Percentiles rank a stretch among this genome's conserved stretches.
Evolutionary conservation across 2,329 filamentous ascomycete genomes (phyloP).

Genomic region (Paecilomyces sp.): DNA sequence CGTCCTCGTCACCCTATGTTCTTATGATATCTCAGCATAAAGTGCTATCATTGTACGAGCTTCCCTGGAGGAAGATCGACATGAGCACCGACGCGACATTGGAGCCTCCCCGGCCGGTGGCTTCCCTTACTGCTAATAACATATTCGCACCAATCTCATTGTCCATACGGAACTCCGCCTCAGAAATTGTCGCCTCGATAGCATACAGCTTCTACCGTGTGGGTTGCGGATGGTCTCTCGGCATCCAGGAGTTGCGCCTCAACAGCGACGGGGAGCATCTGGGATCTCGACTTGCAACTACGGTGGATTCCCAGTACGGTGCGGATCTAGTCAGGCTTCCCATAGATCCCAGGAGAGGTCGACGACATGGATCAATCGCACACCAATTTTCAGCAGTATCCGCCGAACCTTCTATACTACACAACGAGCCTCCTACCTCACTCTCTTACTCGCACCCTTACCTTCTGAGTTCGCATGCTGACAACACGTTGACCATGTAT

Average conservation of each 20-base stretch:
- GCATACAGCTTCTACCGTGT: slow-evolving; percentile 77
- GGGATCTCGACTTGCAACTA: slow-evolving; percentile 31
- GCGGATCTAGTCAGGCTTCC: slow-evolving; percentile 9
- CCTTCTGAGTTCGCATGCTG: slow-evolving; percentile 71
- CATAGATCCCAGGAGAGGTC: slow-evolving; percentile 4
- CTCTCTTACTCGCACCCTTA: slow-evolving; percentile 77
- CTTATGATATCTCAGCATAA: slow-evolving; percentile 71
- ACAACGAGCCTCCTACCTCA: slow-evolving; percentile 49
- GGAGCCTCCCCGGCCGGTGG: slow-evolving; percentile 54
- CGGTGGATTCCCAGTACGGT: slow-evolving; percentile 32
- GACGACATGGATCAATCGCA: slow-evolving; percentile 11
- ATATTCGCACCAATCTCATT: slow-evolving; percentile 71
- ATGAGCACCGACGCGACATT: slow-evolving; percentile 9
- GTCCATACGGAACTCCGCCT: slow-evolving; percentile 64
- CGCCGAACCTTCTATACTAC: slow-evolving; percentile 22
- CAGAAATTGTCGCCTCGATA: slow-evolving; percentile 68
- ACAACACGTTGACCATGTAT: slow-evolving; percentile 81
- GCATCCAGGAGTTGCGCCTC: slow-evolving; percentile 85
- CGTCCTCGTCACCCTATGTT: slow-evolving; percentile 67
- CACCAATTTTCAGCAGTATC: slow-evolving; percentile 8
- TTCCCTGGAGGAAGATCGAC: slow-evolving; percentile 25
- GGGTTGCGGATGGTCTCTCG: slow-evolving; percentile 76
- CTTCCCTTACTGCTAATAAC: slow-evolving; percentile 73
- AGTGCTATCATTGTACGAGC: slow-evolving; percentile 68
- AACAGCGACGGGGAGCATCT: slow-evolving; percentile 37